These are phyloP conservation scores for Pseudoturritis turrita DNA, from an alignment of 345 rosid genomes.

Conservation along the genomic window DNA sequence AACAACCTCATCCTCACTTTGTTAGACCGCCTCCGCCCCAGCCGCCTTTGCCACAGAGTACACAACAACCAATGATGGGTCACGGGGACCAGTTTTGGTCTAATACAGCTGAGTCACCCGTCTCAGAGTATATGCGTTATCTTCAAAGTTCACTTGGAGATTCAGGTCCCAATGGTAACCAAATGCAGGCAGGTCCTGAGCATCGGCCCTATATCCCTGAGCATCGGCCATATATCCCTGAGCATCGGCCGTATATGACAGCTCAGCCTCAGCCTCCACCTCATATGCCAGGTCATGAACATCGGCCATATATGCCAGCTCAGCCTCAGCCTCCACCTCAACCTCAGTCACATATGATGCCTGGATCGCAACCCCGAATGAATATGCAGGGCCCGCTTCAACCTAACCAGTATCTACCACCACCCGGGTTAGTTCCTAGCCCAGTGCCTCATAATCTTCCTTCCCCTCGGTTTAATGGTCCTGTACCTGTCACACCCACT, in stretches of 20 bases:
- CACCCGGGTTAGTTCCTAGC: slow-evolving; percentile 28
- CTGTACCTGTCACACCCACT: slow-evolving; percentile 40
- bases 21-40: slow-evolving; percentile 32
- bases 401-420: slow-evolving; percentile 37
- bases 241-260: not conserved
- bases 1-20: slow-evolving; percentile 10
- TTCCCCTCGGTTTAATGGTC: slow-evolving; percentile 56
- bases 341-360: slow-evolving; percentile 17
- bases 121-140: slow-evolving; percentile 82
- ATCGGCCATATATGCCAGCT: not conserved
- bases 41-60: slow-evolving; percentile 6
- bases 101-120: slow-evolving; percentile 68
- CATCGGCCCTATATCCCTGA: not conserved
- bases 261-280: not conserved
- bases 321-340: not conserved
- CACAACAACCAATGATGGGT: slow-evolving; percentile 40
- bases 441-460: slow-evolving; percentile 37
- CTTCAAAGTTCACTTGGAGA: slow-evolving; percentile 58
- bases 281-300: slow-evolving; percentile 17
- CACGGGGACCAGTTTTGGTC: slow-evolving; percentile 50
- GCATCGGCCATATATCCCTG: not conserved
- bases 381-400: slow-evolving; percentile 33
- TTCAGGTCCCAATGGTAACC: slow-evolving; percentile 47
- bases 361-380: slow-evolving; percentile 12
- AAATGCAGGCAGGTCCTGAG: slow-evolving; percentile 29